Conservation (phyloP, 768 basidiomycete species). For the Nidularia pulvinata region DNA sequence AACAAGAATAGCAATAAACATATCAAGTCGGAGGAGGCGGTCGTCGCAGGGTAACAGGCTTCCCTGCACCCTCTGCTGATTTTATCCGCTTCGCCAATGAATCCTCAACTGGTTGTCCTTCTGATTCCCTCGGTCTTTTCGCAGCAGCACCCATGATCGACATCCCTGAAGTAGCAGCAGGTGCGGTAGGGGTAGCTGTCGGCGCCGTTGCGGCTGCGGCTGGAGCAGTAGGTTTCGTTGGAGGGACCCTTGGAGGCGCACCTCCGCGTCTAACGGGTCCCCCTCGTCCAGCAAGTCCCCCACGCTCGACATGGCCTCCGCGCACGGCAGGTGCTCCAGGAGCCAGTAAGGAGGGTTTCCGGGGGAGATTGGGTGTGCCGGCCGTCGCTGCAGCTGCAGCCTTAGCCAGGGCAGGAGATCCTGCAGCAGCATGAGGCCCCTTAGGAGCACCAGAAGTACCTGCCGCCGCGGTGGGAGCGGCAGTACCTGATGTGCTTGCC, state of each 20-base stretch:
- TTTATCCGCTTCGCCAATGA: slow-evolving; percentile 70
- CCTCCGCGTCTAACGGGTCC: slow-evolving; percentile 19
- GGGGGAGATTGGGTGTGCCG: slow-evolving; percentile 19
- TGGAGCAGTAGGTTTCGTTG: slow-evolving; percentile 16
- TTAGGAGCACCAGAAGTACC: background rate
- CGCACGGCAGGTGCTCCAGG: slow-evolving; percentile 19
- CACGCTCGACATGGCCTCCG: slow-evolving; percentile 24
- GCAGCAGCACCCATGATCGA: slow-evolving; percentile 65
- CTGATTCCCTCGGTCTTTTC: slow-evolving; percentile 67
- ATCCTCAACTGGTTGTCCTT: slow-evolving; percentile 40
- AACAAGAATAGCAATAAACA: slow-evolving; percentile 3
- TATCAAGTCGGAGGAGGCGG: slow-evolving; percentile 11
- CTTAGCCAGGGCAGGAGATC: slow-evolving; percentile 14
- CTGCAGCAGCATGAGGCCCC: slow-evolving; percentile 13
- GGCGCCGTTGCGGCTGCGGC: slow-evolving; percentile 10
- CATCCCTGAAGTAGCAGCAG: slow-evolving; percentile 36
- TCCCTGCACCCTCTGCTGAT: slow-evolving; percentile 37
- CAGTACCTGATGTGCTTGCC: slow-evolving; percentile 1
- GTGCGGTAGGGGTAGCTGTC: slow-evolving; percentile 17
- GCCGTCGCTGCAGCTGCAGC: slow-evolving; percentile 12
- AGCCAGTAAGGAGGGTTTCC: slow-evolving; percentile 22
- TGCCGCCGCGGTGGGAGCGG: slow-evolving; percentile 2
- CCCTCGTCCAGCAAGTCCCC: slow-evolving; percentile 33
- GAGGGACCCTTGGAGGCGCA: slow-evolving; percentile 6
- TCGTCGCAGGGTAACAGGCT: slow-evolving; percentile 13